A percentile compares a stretch with the other conserved stretches of the same genome.
Conservation (phyloP, 441 rosid species). For the Flueggea neowawraea region DNA sequence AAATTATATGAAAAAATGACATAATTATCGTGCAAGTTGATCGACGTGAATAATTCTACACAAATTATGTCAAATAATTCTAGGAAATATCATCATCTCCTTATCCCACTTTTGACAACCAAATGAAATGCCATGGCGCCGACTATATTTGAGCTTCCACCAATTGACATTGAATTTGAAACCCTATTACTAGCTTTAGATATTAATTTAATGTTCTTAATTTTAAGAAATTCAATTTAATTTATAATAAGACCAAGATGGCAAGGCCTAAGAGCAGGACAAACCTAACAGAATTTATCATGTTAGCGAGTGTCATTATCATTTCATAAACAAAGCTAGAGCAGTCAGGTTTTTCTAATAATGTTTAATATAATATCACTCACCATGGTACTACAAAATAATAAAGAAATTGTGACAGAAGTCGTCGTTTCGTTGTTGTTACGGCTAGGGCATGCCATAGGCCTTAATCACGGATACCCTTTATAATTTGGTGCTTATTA, state of each 20-base stretch:
- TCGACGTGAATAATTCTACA: too few relatives aligned
- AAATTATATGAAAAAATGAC: too few relatives aligned
- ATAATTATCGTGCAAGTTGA: too few relatives aligned
- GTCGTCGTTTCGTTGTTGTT: constrained; percentile 56
- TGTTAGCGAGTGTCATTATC: constrained; percentile 42
- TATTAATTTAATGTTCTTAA: neutral
- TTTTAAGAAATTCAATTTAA: neutral
- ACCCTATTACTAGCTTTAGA: neutral
- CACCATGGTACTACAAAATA: neutral
- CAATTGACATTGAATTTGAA: neutral
- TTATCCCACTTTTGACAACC: constrained; percentile 5
- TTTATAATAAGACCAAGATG: constrained; percentile 10
- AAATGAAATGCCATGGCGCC: neutral
- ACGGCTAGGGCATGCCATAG: constrained; percentile 11
- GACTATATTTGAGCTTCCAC: constrained; percentile 8
- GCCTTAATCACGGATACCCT: constrained; percentile 24
- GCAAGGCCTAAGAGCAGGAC: constrained; percentile 20
- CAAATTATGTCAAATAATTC: neutral
- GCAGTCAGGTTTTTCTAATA: neutral
- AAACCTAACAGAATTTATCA: constrained; percentile 17
- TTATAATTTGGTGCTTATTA: constrained; percentile 14
- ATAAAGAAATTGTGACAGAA: constrained; percentile 15
- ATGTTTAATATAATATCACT: constrained; percentile 6
- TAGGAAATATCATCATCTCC: constrained; percentile 12
- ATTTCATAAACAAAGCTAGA: constrained; percentile 9